Percentiles rank a stretch among this genome's conserved stretches.
Evolutionary conservation across 805 yeast genomes (phyloP).

Genomic region (Barnettozyma sp.): DNA sequence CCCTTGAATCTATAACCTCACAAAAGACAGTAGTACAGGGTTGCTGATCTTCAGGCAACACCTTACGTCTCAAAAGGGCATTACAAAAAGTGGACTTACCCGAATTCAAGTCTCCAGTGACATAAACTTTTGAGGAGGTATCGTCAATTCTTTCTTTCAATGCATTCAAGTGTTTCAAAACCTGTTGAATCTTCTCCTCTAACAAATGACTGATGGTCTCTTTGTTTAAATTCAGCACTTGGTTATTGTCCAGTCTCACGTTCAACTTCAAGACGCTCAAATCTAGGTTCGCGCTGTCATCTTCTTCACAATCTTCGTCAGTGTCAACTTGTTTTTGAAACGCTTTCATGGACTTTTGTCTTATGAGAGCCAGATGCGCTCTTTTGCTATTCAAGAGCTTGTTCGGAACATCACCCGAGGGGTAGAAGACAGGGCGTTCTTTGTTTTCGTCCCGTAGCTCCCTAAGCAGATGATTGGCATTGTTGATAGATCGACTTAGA

Average conservation of each 20-base stretch:
- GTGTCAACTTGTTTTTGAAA: slow-evolving; percentile 16
- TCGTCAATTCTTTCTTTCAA: slow-evolving; percentile 83
- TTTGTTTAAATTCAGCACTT: slow-evolving; percentile 56
- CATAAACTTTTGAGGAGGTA: slow-evolving; percentile 86
- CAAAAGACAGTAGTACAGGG: slow-evolving; percentile 97
- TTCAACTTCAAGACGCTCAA: slow-evolving; percentile 60
- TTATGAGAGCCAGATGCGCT: slow-evolving; percentile 47
- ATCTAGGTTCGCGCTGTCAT: slow-evolving; percentile 27
- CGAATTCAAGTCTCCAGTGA: slow-evolving; percentile 94
- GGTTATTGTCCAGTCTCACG: slow-evolving; percentile 43
- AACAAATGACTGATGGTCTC: slow-evolving; percentile 62
- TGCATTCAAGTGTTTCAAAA: slow-evolving; percentile 59
- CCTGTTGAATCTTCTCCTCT: slow-evolving; percentile 58
- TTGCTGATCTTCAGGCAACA: slow-evolving; percentile 94
- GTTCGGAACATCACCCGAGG: slow-evolving; percentile 33
- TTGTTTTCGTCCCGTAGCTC: slow-evolving; percentile 52
- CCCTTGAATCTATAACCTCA: slow-evolving; percentile 81
- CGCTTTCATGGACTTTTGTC: slow-evolving; percentile 32
- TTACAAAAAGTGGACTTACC: slow-evolving; percentile 97
- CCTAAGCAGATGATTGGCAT: slow-evolving; percentile 42
- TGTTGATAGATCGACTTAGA: slow-evolving; percentile 53
- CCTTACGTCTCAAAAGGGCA: slow-evolving; percentile 66
- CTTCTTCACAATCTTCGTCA: slow-evolving; percentile 17
- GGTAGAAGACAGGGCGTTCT: slow-evolving; percentile 56
- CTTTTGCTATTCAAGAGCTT: slow-evolving; percentile 38